Evolutionary conservation across 306 rosid species (phyloP).

Genomic region (Trifolium pratense): DNA sequence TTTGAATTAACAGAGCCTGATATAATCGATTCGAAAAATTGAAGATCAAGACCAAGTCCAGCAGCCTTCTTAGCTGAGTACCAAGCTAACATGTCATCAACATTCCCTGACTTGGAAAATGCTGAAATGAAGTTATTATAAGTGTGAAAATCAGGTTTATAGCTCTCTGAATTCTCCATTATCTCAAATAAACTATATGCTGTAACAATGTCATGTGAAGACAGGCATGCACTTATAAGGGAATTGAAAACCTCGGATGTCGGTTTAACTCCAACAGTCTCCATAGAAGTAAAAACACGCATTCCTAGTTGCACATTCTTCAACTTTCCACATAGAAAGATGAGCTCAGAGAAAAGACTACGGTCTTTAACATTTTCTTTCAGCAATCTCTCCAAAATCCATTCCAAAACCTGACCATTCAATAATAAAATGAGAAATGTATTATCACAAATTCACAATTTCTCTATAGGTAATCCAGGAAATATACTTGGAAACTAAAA

Average conservation of each 20-base stretch:
- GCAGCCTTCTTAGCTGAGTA: slow-evolving; percentile 58
- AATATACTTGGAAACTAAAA: slow-evolving; percentile 6
- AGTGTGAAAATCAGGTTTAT: slow-evolving; percentile 58
- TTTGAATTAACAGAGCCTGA: slow-evolving; percentile 54
- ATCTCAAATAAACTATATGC: slow-evolving; percentile 70
- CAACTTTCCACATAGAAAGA: slow-evolving; percentile 58
- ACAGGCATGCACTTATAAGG: slow-evolving; percentile 63
- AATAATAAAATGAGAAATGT: slow-evolving; percentile 18
- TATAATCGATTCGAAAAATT: slow-evolving; percentile 58
- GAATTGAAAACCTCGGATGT: slow-evolving; percentile 61
- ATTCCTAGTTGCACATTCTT: slow-evolving; percentile 57
- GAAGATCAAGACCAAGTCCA: slow-evolving; percentile 51
- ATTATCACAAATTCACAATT: background rate
- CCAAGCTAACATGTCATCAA: slow-evolving; percentile 67
- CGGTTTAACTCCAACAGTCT: slow-evolving; percentile 65
- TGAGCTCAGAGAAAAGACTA: slow-evolving; percentile 55
- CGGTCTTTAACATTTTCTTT: slow-evolving; percentile 52
- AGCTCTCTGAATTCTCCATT: slow-evolving; percentile 64
- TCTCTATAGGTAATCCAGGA: slow-evolving; percentile 27
- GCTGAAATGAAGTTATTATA: slow-evolving; percentile 54
- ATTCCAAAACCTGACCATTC: slow-evolving; percentile 69
- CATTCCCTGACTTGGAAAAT: slow-evolving; percentile 56
- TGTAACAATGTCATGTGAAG: slow-evolving; percentile 52
- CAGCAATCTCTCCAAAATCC: slow-evolving; percentile 70
- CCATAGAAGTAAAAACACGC: slow-evolving; percentile 64